Conservation (phyloP, 345 rosid species). For the Aegle marmelos region DNA sequence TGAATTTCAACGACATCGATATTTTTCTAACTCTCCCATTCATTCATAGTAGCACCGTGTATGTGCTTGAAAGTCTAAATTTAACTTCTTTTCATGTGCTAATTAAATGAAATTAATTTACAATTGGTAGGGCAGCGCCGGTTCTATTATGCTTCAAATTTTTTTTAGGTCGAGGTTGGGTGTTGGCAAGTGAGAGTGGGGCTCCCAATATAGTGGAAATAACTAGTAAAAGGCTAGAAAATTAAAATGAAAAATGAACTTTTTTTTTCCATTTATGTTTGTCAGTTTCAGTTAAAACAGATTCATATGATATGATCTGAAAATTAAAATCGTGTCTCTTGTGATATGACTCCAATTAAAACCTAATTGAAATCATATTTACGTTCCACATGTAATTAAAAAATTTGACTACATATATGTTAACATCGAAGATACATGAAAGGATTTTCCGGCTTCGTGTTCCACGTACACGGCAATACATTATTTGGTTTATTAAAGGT, state of each 20-base stretch:
- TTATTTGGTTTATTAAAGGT: too few relatives aligned
- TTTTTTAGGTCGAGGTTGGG: neutral
- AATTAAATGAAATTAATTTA: neutral
- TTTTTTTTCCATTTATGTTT: too few relatives aligned
- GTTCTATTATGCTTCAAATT: neutral
- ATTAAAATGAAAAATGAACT: too few relatives aligned
- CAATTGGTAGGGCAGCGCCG: neutral
- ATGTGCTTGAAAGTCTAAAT: neutral
- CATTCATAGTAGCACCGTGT: neutral
- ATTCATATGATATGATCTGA: neutral
- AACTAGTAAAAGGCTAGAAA: neutral
- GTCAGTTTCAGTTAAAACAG: neutral
- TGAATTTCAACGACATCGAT: neutral
- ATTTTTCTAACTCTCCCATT: neutral
- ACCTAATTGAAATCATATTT: too few relatives aligned
- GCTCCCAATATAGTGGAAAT: neutral
- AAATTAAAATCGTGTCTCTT: too few relatives aligned
- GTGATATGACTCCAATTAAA: too few relatives aligned
- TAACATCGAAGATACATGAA: too few relatives aligned
- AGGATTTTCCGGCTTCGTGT: too few relatives aligned
- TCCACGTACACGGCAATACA: too few relatives aligned
- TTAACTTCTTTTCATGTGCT: neutral
- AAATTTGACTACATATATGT: too few relatives aligned
- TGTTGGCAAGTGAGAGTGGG: neutral
- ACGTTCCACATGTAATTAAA: too few relatives aligned